phyloP scores from a whole-genome alignment of 805 yeast species.

The Candida gorgasii region DNA sequence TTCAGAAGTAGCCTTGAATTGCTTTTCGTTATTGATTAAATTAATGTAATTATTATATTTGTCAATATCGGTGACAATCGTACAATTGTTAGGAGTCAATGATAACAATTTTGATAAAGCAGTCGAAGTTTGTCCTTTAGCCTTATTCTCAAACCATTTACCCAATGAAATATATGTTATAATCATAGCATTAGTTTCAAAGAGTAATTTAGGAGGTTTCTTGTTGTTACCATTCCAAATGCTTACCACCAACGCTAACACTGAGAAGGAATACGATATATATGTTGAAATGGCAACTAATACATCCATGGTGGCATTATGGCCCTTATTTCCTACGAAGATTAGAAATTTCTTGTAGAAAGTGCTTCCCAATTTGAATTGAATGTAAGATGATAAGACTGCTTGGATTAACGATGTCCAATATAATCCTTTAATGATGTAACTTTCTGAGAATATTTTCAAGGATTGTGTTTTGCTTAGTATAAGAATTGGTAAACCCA shows the following conservation, averaged over 20 bases:
- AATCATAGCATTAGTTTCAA: slow-evolving; percentile 87
- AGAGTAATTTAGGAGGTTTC: slow-evolving; percentile 65
- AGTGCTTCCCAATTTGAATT: slow-evolving; percentile 63
- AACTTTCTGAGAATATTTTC: slow-evolving; percentile 30
- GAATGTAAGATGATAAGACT: slow-evolving; percentile 57
- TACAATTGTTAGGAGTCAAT: slow-evolving; percentile 76
- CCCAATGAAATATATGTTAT: slow-evolving; percentile 84
- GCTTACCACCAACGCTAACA: slow-evolving; percentile 56
- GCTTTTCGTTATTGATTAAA: slow-evolving; percentile 7
- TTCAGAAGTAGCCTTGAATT: not conserved
- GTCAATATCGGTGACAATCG: slow-evolving; percentile 51
- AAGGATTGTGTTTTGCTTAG: slow-evolving; percentile 49
- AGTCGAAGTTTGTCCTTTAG: slow-evolving; percentile 90
- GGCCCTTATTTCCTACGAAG: slow-evolving; percentile 63
- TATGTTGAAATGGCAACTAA: slow-evolving; percentile 80
- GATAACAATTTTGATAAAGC: slow-evolving; percentile 82
- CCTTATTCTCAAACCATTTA: slow-evolving; percentile 86
- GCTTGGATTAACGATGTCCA: slow-evolving; percentile 65
- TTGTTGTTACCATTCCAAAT: slow-evolving; percentile 40
- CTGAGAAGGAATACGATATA: slow-evolving; percentile 74
- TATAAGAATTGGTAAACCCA: slow-evolving; percentile 64
- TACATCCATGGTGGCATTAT: slow-evolving; percentile 83
- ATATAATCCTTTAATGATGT: slow-evolving; percentile 60
- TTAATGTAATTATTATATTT: slow-evolving; percentile 21
- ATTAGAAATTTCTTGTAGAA: slow-evolving; percentile 67